These are phyloP conservation scores for Lactarius tabidus DNA, from an alignment of 768 basidiomycete genomes.

Conservation along the genomic window DNA sequence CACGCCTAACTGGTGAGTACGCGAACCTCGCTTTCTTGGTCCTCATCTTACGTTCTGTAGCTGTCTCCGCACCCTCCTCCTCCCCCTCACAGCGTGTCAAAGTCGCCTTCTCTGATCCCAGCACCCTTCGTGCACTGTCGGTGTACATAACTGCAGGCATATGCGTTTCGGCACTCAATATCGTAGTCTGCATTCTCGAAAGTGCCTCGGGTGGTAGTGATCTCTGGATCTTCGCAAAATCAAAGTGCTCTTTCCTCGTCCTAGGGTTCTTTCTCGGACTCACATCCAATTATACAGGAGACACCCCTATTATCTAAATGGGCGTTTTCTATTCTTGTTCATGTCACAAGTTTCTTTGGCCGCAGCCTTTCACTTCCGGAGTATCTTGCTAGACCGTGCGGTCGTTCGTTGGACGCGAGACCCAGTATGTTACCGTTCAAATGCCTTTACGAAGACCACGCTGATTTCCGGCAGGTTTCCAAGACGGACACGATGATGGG, in stretches of 20 bases:
- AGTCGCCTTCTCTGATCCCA: conserved; percentile 44
- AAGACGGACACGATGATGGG: conserved; percentile 27
- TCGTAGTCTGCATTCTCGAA: conserved; percentile 34
- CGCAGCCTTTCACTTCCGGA: conserved; percentile 48
- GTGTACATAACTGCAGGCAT: conserved; percentile 48
- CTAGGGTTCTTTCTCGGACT: not conserved
- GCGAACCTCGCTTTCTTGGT: not conserved
- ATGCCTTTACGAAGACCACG: not conserved
- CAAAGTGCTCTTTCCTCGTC: conserved; percentile 44
- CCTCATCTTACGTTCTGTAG: conserved; percentile 32
- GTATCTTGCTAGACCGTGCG: conserved; percentile 60
- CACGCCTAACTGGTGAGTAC: conserved; percentile 53
- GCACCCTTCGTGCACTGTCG: conserved; percentile 42
- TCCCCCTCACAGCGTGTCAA: conserved; percentile 51
- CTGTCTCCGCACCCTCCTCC: conserved; percentile 43
- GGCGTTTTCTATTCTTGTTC: conserved; percentile 57
- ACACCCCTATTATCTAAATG: conserved; percentile 71
- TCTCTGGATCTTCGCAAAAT: conserved; percentile 60
- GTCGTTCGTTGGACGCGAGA: conserved; percentile 33
- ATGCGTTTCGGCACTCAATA: conserved; percentile 42
- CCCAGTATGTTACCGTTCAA: not conserved
- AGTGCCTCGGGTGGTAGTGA: conserved; percentile 33
- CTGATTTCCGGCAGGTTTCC: conserved; percentile 23
- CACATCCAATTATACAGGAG: conserved; percentile 41
- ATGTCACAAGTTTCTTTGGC: conserved; percentile 50